phyloP scores from a whole-genome alignment of 768 basidiomycete genomes.

The Mycena latifolia region DNA sequence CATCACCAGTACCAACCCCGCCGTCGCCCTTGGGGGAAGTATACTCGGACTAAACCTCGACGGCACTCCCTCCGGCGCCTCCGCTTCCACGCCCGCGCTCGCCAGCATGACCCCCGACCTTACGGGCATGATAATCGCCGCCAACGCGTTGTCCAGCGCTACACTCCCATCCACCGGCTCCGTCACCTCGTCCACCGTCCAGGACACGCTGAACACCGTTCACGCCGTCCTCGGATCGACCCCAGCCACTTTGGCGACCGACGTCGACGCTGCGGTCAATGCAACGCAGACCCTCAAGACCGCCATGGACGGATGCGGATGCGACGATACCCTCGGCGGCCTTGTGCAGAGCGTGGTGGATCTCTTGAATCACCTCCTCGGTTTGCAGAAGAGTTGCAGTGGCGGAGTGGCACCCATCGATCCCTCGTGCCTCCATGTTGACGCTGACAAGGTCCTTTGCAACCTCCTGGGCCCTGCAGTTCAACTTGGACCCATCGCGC shows the following conservation, averaged over 20 bases:
- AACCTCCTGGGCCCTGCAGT: not conserved
- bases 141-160: not conserved
- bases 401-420: constrained; percentile 17
- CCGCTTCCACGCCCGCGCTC: not conserved
- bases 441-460: constrained; percentile 2
- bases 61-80: not conserved
- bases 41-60: no score
- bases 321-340: not conserved
- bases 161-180: not conserved
- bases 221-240: not conserved
- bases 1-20: no score
- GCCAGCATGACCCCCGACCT: not conserved
- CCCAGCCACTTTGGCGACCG: not conserved
- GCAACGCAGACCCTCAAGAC: not conserved
- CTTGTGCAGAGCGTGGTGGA: not conserved
- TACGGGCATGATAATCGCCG: not conserved
- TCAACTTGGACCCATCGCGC: constrained; percentile 1
- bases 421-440: constrained; percentile 16
- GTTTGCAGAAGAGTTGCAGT: not conserved
- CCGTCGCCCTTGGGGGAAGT: no score
- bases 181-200: not conserved
- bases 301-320: not conserved
- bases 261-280: constrained; percentile 3
- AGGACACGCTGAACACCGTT: not conserved
- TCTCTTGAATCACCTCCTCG: constrained; percentile 11